Evolutionary conservation across 805 yeast genomes (phyloP).

Genomic region (Starmerella bombicola): DNA sequence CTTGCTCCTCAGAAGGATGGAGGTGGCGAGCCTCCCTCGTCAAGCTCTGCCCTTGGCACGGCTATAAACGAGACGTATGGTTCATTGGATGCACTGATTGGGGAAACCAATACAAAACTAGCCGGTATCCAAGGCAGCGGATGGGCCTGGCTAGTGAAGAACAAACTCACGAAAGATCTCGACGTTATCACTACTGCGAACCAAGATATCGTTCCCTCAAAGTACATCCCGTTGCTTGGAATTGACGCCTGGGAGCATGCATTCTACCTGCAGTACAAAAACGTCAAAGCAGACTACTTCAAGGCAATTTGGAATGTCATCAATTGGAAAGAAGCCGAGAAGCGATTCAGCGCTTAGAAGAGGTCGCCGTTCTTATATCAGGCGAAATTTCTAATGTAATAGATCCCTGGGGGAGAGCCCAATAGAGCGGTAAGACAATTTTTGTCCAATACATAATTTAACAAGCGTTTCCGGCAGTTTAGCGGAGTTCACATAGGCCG

Average conservation of each 20-base stretch:
- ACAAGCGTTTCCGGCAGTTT: no score
- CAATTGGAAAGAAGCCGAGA: conserved; percentile 85
- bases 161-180: conserved; percentile 52
- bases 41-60: conserved; percentile 44
- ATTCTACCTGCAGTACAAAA: conserved; percentile 83
- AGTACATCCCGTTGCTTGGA: conserved; percentile 64
- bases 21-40: conserved; percentile 56
- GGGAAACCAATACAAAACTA: conserved; percentile 51
- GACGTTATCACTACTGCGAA: conserved; percentile 72
- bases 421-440: no score
- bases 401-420: no score
- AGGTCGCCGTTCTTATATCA: no score
- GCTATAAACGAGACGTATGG: conserved; percentile 58
- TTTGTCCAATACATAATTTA: no score
- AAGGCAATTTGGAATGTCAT: conserved; percentile 88
- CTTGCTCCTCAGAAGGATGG: conserved; percentile 62
- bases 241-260: conserved; percentile 98
- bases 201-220: conserved; percentile 73
- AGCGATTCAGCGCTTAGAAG: conserved; percentile 32
- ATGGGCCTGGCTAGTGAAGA: conserved; percentile 85
- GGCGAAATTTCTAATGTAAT: no score
- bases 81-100: conserved; percentile 52
- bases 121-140: conserved; percentile 93
- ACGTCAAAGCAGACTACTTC: conserved; percentile 84
- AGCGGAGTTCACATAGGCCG: no score